Base-by-base conservation (phyloP, 352 stramenopile genomes). In the Phytophthora pinifolia region DNA sequence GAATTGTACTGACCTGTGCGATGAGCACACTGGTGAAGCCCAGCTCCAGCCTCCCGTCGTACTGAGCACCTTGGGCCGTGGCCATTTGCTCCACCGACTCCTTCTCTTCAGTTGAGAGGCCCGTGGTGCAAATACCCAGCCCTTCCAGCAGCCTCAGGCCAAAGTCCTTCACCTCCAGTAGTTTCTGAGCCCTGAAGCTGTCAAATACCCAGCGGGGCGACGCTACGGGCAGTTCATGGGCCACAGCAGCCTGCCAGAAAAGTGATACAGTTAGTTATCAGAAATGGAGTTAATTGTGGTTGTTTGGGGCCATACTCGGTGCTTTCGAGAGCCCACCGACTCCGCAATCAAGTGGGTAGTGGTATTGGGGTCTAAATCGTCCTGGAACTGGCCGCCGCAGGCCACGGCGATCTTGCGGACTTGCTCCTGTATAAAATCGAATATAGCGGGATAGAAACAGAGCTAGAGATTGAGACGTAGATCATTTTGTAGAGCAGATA, bases 281-380 rank as follows among this genome's bases (percentile, higher is more conserved):
- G 15, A 15, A 17, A 17, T 49, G 34, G 25, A 5, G 3, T 13
- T 14, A 55, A 30, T 57, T 52, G 0, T 27, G 29, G 27, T 12
- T 15, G 4, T 46, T 55, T 55, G 6, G 5, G 14, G 30, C 9
- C 69, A 56, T 70, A 89, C 79, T 7, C 70, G 66, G 38, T 92
- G 67, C 35, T 92, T 92, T 42, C 67, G 48, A 32, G 82, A 89
- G 14, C 79, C 79, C 8, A 89, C 82, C 15, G 65, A 56, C 29
- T 79, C 63, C 1, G 82, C 79, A 18, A 92, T 67, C 42, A 92
- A 62, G 27, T 92, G 82, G n/a, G 82, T 89, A 9, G 74, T 84
- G 8, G 38, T 46, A 4, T 62, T 44, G 6, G 70, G 51, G 36
- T 72, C 58, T 25, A 89, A 54, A 56, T 89, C 70, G 48, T 86